Evolutionary conservation across 2,329 filamentous ascomycete species (phyloP), one percentile per base, ranked within the genome.

Genomic region (Sphaerulina vaccinii): DNA sequence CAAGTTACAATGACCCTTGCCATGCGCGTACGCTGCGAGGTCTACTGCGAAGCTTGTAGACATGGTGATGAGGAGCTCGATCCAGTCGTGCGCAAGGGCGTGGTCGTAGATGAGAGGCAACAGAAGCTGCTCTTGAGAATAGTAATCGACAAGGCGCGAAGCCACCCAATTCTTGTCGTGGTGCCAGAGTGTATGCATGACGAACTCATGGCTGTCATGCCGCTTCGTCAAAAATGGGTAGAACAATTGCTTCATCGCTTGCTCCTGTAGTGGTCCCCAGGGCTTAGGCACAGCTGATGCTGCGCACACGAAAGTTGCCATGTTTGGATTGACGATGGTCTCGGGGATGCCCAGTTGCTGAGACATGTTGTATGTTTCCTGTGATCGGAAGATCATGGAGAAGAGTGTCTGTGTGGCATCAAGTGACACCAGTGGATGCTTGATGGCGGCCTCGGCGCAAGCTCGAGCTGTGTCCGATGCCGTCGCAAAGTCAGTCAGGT

Each of bases 101-200:
- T 95, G 89, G 43, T 95, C 86, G 57, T 89, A 84, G 29, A 92
- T 87, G 13, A 82, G 72, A 2, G 81, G 79, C 32, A 91, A 77
- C 44, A 85, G 80, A 51, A 84, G 81, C 2, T 83, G 85, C 61
- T 87, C 82, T 52, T 79, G 75, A 35, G 85, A 86, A 68, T 93
- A 90, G 7, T 82, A 80, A 53, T 90, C 85, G 36, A 92, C 83
- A 27, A 99, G 82, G 52, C 88, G 84, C 58, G 85, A 82, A 8
- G 86, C 85, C 13, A 97, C 87, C 87, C 90, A 97, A 16, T 86
- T 80, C 60, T 85, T 88, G 67, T 97, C 90, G 66, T 93, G 90
- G 61, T 87, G 85, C 91, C 92, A 97, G 5, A 96, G 75, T 52
- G 90, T 91, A 66, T 96, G 86, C 51, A 99, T 80, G 11, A 96